Evolutionary conservation across 495 filamentous ascomycete genomes (phyloP).

Genomic region (Lophium mytilinum): DNA sequence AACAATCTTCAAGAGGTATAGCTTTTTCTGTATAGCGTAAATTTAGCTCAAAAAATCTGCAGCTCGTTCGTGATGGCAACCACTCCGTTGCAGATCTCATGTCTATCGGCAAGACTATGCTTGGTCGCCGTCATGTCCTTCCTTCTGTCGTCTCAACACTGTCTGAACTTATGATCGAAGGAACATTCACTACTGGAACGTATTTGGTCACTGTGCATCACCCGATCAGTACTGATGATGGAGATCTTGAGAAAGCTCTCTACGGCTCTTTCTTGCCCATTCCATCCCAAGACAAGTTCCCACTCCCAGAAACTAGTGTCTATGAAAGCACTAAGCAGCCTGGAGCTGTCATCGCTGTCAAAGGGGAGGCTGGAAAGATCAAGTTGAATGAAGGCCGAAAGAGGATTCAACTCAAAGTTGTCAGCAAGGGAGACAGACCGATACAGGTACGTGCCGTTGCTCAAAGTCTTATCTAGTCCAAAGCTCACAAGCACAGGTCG

Average conservation of each 20-base stretch:
- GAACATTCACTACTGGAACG: slow-evolving; percentile 83
- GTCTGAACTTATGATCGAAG: slow-evolving; percentile 82
- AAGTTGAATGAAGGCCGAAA: slow-evolving; percentile 66
- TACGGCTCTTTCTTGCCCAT: slow-evolving; percentile 91
- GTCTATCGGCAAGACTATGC: slow-evolving; percentile 81
- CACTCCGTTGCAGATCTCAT: slow-evolving; percentile 91
- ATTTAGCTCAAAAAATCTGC: slow-evolving; percentile 1
- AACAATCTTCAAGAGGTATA: slow-evolving; percentile 79
- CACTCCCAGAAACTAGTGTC: slow-evolving; percentile 50
- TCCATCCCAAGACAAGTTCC: slow-evolving; percentile 55
- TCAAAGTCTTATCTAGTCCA: neutral
- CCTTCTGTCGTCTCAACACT: slow-evolving; percentile 72
- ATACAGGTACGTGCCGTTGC: slow-evolving; percentile 54
- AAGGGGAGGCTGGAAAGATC: slow-evolving; percentile 46
- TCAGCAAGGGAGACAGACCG: slow-evolving; percentile 82
- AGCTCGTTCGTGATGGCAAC: slow-evolving; percentile 93
- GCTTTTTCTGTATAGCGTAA: neutral
- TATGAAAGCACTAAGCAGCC: slow-evolving; percentile 62
- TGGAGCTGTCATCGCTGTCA: slow-evolving; percentile 69
- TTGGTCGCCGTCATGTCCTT: slow-evolving; percentile 87
- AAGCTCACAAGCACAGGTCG: slow-evolving; percentile 43
- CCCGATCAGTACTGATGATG: slow-evolving; percentile 80
- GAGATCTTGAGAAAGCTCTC: slow-evolving; percentile 73
- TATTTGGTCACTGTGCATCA: slow-evolving; percentile 94
- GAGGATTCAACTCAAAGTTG: slow-evolving; percentile 65